A percentile compares a stretch with the other conserved stretches of the same genome.
Conservation (phyloP, 2,329 filamentous ascomycete species). For the Monilinia laxa region DNA sequence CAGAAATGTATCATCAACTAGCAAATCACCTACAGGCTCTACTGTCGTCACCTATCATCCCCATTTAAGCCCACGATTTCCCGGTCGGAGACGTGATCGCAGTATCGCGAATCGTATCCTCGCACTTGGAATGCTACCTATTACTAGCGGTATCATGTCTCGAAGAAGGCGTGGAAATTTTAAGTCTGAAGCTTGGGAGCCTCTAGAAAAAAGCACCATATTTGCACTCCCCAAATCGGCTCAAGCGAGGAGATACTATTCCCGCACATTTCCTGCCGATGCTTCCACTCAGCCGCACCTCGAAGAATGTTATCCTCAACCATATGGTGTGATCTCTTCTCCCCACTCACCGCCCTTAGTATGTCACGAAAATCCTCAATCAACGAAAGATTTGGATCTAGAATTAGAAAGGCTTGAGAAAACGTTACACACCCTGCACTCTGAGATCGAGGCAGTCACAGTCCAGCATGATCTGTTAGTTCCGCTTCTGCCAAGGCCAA, state of each 20-base stretch:
- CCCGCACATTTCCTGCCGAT: constrained; percentile 13
- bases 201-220: not conserved
- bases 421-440: not conserved
- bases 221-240: not conserved
- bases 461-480: not conserved
- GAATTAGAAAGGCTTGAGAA: not conserved
- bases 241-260: not conserved
- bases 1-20: not conserved
- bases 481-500: not conserved
- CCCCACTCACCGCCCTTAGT: no score
- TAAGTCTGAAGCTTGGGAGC: not conserved
- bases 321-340: not conserved
- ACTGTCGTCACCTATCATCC: not conserved
- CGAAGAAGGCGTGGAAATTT: not conserved
- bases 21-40: not conserved
- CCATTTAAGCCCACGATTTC: not conserved
- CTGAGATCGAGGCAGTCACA: no score
- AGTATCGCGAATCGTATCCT: not conserved
- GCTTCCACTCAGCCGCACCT: constrained; percentile 3
- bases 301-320: not conserved
- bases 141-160: no score
- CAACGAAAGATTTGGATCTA: not conserved
- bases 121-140: not conserved
- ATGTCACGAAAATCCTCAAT: not conserved
- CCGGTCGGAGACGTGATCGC: not conserved